phyloP scores from a whole-genome alignment of 768 basidiomycete genomes.

The Auriculariales sp. region DNA sequence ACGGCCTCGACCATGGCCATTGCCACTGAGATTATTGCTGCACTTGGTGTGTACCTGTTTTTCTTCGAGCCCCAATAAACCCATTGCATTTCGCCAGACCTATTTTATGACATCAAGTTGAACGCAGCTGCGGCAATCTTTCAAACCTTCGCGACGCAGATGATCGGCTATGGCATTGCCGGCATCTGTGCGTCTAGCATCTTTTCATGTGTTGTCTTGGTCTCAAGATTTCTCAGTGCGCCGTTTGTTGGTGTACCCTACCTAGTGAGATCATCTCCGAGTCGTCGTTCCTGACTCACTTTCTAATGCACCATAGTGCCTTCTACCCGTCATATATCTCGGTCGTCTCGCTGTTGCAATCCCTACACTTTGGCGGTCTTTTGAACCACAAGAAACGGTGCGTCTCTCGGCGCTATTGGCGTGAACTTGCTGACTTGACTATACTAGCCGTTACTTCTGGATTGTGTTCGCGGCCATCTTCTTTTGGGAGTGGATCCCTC shows the following conservation, averaged over 20 bases:
- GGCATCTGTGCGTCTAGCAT: slow-evolving; percentile 12
- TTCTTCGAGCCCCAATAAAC: neutral
- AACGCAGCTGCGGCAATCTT: slow-evolving; percentile 38
- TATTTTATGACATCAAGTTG: slow-evolving; percentile 35
- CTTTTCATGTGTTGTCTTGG: slow-evolving; percentile 17
- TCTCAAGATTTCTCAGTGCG: slow-evolving; percentile 22
- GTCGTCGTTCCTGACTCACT: neutral
- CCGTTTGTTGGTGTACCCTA: slow-evolving; percentile 35
- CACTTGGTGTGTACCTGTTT: slow-evolving; percentile 25
- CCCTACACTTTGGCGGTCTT: slow-evolving; percentile 33
- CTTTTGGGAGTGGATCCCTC: slow-evolving; percentile 30
- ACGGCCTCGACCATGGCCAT: slow-evolving; percentile 44
- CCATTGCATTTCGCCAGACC: slow-evolving; percentile 17
- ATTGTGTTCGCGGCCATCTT: slow-evolving; percentile 34
- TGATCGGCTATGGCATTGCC: slow-evolving; percentile 20
- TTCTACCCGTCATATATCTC: slow-evolving; percentile 40
- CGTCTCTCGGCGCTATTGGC: neutral
- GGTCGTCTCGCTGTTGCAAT: slow-evolving; percentile 36
- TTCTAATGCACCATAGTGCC: too few relatives aligned
- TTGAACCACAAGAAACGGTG: slow-evolving; percentile 34
- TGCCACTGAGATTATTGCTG: slow-evolving; percentile 46
- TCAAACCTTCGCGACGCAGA: slow-evolving; percentile 38
- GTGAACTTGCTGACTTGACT: neutral
- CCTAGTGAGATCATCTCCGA: slow-evolving; percentile 20
- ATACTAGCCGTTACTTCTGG: slow-evolving; percentile 28